Evolutionary conservation across 352 stramenopile species (phyloP).

Genomic region (Phytophthora meadii): DNA sequence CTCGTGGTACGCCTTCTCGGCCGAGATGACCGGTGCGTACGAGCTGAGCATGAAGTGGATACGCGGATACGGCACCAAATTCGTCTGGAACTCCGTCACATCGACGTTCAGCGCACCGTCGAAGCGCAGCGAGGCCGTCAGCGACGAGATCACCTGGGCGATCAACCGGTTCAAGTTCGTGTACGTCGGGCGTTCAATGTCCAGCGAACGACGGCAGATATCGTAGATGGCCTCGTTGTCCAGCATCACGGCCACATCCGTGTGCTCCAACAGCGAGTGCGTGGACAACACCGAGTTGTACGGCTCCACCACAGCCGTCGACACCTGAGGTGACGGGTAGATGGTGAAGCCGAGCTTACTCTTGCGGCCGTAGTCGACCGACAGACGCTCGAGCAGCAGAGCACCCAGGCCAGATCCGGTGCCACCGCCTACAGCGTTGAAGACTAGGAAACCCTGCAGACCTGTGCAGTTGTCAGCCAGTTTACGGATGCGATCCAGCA

Average conservation of each 20-base stretch:
- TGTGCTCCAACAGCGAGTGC: slow-evolving; percentile 96
- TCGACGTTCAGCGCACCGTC: slow-evolving; percentile 98
- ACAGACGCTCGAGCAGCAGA: slow-evolving; percentile 96
- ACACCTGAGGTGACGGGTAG: slow-evolving; percentile 91
- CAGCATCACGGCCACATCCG: slow-evolving; percentile 84
- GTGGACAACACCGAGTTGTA: slow-evolving; percentile 98
- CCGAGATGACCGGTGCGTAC: slow-evolving; percentile 98
- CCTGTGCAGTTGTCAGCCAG: slow-evolving; percentile 97
- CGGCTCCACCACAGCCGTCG: slow-evolving; percentile 97
- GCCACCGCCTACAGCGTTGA: slow-evolving; percentile 97
- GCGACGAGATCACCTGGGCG: slow-evolving; percentile 97
- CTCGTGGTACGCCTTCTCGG: slow-evolving; percentile 98
- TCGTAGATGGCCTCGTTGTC: slow-evolving; percentile 42
- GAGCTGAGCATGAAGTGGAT: slow-evolving; percentile 99
- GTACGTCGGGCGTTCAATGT: slow-evolving; percentile 99
- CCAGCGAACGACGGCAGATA: slow-evolving; percentile 38
- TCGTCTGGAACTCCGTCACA: slow-evolving; percentile 99
- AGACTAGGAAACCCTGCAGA: slow-evolving; percentile 98
- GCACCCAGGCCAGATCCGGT: slow-evolving; percentile 98
- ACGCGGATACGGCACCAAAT: slow-evolving; percentile 98
- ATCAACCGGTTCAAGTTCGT: slow-evolving; percentile 99
- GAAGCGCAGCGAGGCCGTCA: slow-evolving; percentile 98
- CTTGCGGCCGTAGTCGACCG: slow-evolving; percentile 98
- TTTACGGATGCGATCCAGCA: slow-evolving; percentile 98
- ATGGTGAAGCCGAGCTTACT: slow-evolving; percentile 99